Percentiles rank a stretch among this genome's conserved stretches.
These are phyloP conservation scores for Luvunga scandens DNA, from an alignment of 345 rosid species.

Conservation along the genomic window DNA sequence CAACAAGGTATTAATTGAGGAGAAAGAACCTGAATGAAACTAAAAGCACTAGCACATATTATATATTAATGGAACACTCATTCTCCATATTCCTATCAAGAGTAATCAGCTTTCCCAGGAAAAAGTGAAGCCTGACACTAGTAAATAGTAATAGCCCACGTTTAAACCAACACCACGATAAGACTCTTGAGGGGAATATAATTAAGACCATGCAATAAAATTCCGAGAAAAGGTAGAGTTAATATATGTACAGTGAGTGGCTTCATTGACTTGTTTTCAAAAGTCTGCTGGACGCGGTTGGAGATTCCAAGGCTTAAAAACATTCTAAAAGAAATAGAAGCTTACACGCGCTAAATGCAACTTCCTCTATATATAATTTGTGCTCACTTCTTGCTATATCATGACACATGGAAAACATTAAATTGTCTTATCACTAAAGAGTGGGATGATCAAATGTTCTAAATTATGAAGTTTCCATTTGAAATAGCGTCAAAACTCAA, in stretches of 20 bases:
- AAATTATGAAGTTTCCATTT: neutral
- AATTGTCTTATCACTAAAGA: neutral
- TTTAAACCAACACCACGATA: neutral
- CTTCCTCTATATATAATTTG: neutral
- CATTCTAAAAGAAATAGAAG: neutral
- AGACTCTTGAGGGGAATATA: neutral
- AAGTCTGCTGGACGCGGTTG: neutral
- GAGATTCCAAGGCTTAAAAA: neutral
- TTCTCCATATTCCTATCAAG: neutral
- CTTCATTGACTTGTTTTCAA: neutral
- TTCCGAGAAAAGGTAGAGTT: neutral
- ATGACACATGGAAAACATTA: neutral
- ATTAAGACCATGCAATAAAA: neutral
- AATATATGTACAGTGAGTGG: neutral
- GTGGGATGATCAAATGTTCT: neutral
- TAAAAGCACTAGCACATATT: slow-evolving; percentile 6
- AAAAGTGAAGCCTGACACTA: neutral
- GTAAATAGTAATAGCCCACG: neutral
- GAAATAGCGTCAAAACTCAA: neutral
- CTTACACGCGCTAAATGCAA: neutral
- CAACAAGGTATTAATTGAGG: neutral
- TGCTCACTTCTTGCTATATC: neutral
- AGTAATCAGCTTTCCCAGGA: neutral
- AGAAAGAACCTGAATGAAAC: slow-evolving; percentile 1
- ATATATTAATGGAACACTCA: slow-evolving; percentile 7